These are phyloP conservation scores for Emergomyces orientalis DNA, from an alignment of 2,329 filamentous ascomycete species.

Conservation along the genomic window DNA sequence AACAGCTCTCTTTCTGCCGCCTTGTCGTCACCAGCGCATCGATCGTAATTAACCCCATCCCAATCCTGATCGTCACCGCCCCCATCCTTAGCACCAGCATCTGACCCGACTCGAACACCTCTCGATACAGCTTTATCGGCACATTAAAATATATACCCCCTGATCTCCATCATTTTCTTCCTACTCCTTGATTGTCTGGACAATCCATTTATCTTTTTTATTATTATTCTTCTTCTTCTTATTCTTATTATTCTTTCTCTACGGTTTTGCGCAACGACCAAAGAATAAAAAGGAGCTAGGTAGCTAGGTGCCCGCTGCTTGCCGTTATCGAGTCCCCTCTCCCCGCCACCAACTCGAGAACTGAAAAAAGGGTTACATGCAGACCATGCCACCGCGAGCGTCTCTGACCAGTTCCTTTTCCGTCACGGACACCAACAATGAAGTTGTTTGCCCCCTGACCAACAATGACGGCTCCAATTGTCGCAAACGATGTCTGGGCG, in stretches of 20 bases:
- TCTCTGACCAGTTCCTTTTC: constrained; percentile 84
- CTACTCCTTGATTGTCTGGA: neutral
- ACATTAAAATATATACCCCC: neutral
- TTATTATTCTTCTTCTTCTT: too few relatives aligned
- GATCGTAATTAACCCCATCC: neutral
- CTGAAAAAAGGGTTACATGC: constrained; percentile 1
- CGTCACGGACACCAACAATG: constrained; percentile 83
- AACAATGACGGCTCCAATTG: constrained; percentile 96
- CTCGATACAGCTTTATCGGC: neutral
- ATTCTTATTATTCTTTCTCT: too few relatives aligned
- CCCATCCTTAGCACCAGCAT: neutral
- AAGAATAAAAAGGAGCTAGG: neutral
- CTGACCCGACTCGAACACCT: neutral
- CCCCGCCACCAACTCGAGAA: neutral
- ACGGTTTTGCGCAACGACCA: neutral
- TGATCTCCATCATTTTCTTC: neutral
- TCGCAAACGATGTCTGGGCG: constrained; percentile 93
- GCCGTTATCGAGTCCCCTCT: neutral
- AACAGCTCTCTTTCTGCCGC: constrained; percentile 7
- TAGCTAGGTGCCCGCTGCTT: neutral
- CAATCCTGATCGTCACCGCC: too few relatives aligned
- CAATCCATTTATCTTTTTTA: neutral
- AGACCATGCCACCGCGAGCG: constrained; percentile 72
- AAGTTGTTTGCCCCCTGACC: constrained; percentile 90
- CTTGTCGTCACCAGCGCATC: neutral